Evolutionary conservation across 192 early-diverging fungal genomes (phyloP), one percentile per base, ranked within the genome.

Genomic region (Podila epigama): DNA sequence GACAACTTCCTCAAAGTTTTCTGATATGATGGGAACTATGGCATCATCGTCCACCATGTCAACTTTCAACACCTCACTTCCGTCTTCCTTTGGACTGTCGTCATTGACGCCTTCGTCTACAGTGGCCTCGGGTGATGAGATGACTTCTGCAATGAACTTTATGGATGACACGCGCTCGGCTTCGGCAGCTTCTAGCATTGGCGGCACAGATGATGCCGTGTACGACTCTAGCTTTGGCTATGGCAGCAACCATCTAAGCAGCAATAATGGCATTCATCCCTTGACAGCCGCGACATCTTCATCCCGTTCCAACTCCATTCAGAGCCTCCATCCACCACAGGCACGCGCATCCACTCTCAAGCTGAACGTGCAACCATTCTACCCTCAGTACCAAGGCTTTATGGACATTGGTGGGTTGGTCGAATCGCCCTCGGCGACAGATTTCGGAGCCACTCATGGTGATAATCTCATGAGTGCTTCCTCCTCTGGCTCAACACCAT

Each of bases 311-410:
- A 64, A 64, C 31, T 77, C 73, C 25, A 54, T 68, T 51, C 51
- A 66, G 16, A 64, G 60, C n/a, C 13, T 68, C 5, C 65, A 68
- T 40, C 52, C 22, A 6, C 39, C 66, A 9, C 60, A 64, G 48
- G 53, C 50, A 2, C 58, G 44, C 3, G 20, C 16, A 16, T 48
- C 62, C n/a, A 41, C 48, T 11, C 42, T 75, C 16, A 75, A 75
- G 54, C 56, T 68, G 27, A 51, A 34, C 1, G 12, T 29, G 1
- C 48, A 51, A 3, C 32, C 62, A n/a, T 59, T 60, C 29, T 75
- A 66, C 29, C 63, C 58, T 0, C 70, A 75, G 34, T 77, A 68
- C 36, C 73, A 77, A 6, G 73, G 73, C 32, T 64, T 68, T 27
- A 63, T 77, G 61, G 73, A 77, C 34, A 68, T 77, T 28, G 15